Evolutionary conservation across 2,329 filamentous ascomycete genomes (phyloP), one percentile per base, ranked within the genome.

Genomic region (Apiospora kogelbergensis): DNA sequence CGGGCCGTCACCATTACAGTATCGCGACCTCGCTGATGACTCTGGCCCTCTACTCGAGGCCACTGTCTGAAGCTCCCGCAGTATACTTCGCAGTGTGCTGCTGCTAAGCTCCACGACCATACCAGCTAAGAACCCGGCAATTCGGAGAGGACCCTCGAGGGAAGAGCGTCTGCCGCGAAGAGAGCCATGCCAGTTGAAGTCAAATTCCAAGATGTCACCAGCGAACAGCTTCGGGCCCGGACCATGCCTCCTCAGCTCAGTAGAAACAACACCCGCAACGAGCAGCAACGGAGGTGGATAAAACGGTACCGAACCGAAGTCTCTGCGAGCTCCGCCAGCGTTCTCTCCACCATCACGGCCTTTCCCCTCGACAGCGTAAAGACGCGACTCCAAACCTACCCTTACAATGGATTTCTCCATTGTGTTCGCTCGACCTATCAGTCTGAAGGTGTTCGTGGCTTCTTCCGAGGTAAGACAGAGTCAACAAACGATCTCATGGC

Each of bases 301-400:
- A 94, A 93, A 82, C 87, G 86, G 73, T 95, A 96, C 80, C 88
- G 92, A 73, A 95, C 91, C 65, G 92, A 95, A 81, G 89, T 96
- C 73, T 89, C 93, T 71, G 93, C 93, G 60, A 92, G 90, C 80
- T 85, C 89, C 46, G 92, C 91, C 77, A 95, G 91, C 80, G 85
- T 95, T 73, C 85, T 95, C 68, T 94, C 92, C 45, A 96, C 93
- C 53, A 86, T 94, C 77, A 85, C 88, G 73, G 91, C 93, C n/a
- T 97, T 95, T 78, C 93, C 93, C 26, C 88, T 97, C 74, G 93
- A 97, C 80, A 95, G 93, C 75, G 91, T 95, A 78, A 97, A 97
- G 84, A 95, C 92, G 68, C 92, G 93, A 76, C 93, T 96, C 89
- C 93, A 97, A 83, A 93, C 92, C 73, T 95, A 96, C 81, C 89